Evolutionary conservation across 179 eudicot species (phyloP).

Genomic region (Silene coronaria): DNA sequence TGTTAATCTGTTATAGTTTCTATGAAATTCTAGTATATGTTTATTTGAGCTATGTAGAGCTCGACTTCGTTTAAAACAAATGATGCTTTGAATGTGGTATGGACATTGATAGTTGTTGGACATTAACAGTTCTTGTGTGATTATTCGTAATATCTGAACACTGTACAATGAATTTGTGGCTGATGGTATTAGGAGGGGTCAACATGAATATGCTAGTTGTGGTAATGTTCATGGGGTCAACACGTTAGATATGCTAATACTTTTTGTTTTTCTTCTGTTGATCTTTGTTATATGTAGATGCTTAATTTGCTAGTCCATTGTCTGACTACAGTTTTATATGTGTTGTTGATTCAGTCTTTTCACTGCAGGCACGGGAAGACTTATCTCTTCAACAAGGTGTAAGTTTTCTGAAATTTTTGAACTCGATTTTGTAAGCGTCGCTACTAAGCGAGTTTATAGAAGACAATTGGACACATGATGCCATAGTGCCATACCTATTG

Average conservation of each 20-base stretch:
- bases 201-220: neutral
- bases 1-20: neutral
- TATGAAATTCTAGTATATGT: neutral
- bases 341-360: conserved; percentile 66
- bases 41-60: neutral
- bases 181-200: neutral
- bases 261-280: neutral
- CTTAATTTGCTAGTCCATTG: neutral
- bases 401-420: conserved; percentile 52
- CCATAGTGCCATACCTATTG: neutral
- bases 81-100: neutral
- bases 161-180: neutral
- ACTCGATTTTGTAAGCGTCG: conserved; percentile 4
- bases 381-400: conserved; percentile 95
- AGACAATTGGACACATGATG: neutral
- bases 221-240: neutral
- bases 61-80: neutral
- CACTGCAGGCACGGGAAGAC: conserved; percentile 91
- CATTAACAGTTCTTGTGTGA: neutral
- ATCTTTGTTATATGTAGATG: conserved; percentile 5
- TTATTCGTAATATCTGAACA: neutral
- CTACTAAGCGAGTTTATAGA: neutral
- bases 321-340: conserved; percentile 36
- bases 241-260: neutral
- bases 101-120: neutral